A percentile compares a stretch with the other conserved stretches of the same genome.
Evolutionary conservation across 192 early-diverging fungal genomes (phyloP).

Genomic region (Rhizoclosmatium globosum): DNA sequence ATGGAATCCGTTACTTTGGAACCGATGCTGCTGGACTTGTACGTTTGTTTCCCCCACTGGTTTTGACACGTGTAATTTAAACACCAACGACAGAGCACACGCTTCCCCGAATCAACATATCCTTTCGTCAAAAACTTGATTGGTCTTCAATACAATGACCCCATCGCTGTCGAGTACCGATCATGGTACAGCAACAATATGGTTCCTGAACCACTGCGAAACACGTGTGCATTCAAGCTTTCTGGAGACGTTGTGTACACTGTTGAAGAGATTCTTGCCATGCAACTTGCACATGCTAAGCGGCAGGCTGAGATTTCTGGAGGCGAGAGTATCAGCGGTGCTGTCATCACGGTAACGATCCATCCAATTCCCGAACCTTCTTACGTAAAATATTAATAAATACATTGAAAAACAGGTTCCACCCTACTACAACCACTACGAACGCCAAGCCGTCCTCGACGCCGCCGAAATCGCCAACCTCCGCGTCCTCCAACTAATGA

Average conservation of each 20-base stretch:
- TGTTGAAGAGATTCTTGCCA: conserved; percentile 91
- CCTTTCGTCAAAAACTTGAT: conserved; percentile 85
- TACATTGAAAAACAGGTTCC: conserved; percentile 68
- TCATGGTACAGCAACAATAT: conserved; percentile 81
- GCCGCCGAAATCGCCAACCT: conserved; percentile 91
- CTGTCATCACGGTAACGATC: conserved; percentile 84
- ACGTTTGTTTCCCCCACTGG: conserved; percentile 1
- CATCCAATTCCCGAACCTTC: too few relatives aligned
- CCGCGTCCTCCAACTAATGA: conserved; percentile 81
- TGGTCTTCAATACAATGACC: conserved; percentile 80
- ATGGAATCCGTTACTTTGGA: conserved; percentile 89
- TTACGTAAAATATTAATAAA: neutral
- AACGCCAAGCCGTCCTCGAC: conserved; percentile 92
- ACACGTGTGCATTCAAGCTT: conserved; percentile 75
- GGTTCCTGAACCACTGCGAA: conserved; percentile 70
- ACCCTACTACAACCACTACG: conserved; percentile 86
- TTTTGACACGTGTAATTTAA: conserved; percentile 5
- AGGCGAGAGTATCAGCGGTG: conserved; percentile 76
- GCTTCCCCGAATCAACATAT: conserved; percentile 87
- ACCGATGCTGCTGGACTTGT: conserved; percentile 81
- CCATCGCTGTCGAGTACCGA: conserved; percentile 71
- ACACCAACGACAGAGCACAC: conserved; percentile 65
- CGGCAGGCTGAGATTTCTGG: conserved; percentile 82
- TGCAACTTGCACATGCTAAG: conserved; percentile 91
- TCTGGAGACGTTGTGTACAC: conserved; percentile 64